Percentiles rank a stretch among this genome's conserved stretches.
These are phyloP conservation scores for Mucor velutinosus DNA, from an alignment of 371 early-diverging fungal species.

Conservation along the genomic window DNA sequence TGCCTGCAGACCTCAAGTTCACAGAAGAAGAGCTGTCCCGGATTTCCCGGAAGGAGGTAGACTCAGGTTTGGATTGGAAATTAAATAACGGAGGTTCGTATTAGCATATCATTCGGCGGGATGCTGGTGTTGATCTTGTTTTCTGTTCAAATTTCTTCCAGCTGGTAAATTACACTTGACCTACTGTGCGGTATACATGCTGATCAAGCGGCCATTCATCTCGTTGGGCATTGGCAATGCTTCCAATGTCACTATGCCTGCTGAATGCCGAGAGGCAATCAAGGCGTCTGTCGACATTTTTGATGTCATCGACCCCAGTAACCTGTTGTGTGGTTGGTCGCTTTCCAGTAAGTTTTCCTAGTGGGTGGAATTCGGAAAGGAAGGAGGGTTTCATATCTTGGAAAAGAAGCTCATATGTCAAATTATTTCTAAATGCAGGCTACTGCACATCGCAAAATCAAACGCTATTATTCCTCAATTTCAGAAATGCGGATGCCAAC, in stretches of 20 bases:
- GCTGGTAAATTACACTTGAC: slow-evolving; percentile 32
- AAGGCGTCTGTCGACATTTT: slow-evolving; percentile 21
- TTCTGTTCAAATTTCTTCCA: slow-evolving; percentile 5
- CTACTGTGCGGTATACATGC: slow-evolving; percentile 25
- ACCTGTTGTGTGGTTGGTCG: slow-evolving; percentile 37
- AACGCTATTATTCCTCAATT: slow-evolving; percentile 28
- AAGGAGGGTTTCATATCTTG: not conserved
- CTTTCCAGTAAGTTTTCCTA: slow-evolving; percentile 27
- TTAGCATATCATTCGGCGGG: not conserved
- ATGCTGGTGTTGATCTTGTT: not conserved
- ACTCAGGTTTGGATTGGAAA: slow-evolving; percentile 20
- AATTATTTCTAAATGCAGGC: slow-evolving; percentile 13
- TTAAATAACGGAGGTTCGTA: slow-evolving; percentile 35
- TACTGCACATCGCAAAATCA: slow-evolving; percentile 29
- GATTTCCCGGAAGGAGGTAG: slow-evolving; percentile 17
- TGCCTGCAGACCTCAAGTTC: slow-evolving; percentile 26
- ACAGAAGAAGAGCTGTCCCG: slow-evolving; percentile 20
- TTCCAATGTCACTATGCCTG: slow-evolving; percentile 17
- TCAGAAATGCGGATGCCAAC: slow-evolving; percentile 15
- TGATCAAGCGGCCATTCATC: slow-evolving; percentile 31
- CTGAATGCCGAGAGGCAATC: slow-evolving; percentile 23
- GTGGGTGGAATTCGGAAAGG: not conserved
- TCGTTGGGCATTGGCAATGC: slow-evolving; percentile 10
- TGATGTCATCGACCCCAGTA: slow-evolving; percentile 16
- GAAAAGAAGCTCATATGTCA: not conserved